Base-by-base conservation (phyloP, 2,329 filamentous ascomycete species). In the Capronia coronata region DNA sequence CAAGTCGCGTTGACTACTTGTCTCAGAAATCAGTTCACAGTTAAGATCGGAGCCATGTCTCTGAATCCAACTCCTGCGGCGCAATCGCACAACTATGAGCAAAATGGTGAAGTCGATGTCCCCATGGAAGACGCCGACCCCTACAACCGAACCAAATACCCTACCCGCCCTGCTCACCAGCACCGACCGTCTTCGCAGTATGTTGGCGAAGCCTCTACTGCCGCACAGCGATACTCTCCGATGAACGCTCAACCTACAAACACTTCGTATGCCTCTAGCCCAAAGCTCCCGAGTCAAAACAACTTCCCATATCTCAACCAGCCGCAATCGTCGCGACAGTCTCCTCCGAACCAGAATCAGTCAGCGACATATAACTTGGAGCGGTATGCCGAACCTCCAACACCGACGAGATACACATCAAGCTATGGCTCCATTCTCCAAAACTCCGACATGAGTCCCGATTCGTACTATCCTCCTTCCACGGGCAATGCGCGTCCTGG, bases 161-260 rank as follows among this genome's bases (percentile, higher is more conserved):
- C 86, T 53, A 81, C 88, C 70, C 82, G 87, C 59, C 81, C 87
- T 37, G 81, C 81, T 67, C 85, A 89, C 65, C 83, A 88, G 65
- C 81, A 88, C 63, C 82, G 91, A 60, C 74, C 81, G 52, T 87
- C 79, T 55, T 80, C 88, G 61, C 86, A 84, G 59, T 70, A 82
- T 40, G 73, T 83, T 43, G 82, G 83, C 58, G 83, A 91, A 63
- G 82, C 86, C 51, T 93, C 88, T 37, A 77, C 87, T 43, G 87
- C 88, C 49, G 87, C 89, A 52, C 87, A 94, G 67, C 82, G 90
- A 65, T 97, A 97, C 71, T 97, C 91, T 40, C 93, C 91, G 57
- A 96, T 96, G 90, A 91, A 95, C 67, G 79, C 82, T 13, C 74
- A 94, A 54, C 88, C 89, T 53, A 87, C 89, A 34, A 81, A 84